Base-by-base conservation (phyloP, 208 protist genomes). In the Strigomonas culicis region DNA sequence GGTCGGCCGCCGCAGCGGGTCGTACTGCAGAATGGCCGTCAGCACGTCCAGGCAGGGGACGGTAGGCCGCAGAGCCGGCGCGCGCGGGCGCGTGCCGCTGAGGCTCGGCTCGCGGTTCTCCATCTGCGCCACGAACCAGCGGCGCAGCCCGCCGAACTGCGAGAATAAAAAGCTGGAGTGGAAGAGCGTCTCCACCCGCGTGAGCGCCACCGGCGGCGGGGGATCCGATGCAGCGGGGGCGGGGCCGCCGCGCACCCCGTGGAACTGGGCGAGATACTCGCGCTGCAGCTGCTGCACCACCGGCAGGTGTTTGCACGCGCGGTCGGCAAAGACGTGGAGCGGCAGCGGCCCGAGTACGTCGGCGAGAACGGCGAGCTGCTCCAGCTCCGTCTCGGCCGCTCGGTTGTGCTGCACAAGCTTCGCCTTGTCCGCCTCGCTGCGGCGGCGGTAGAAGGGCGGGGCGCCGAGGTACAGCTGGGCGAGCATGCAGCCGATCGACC, bases 381-480 rank as follows among this genome's bases (percentile, higher is more conserved):
- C 80, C 32, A 88, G 51, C 60, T 93, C 82, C 41, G 79, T 90
- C 17, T 83, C 81, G 11, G 77, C 70, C 24, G 67, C 72, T 4
- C 68, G 55, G 36, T 75, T 70, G 70, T 62, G 21, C 27, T 70
- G 44, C 30, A 44, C 65, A n/a, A 69, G 53, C 59, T 51, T 63
- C 28, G 41, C 44, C 50, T 43, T 24, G 44, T 70, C 57, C 2
- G 25, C 50, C 13, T 34, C 52, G 27, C n/a, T 59, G 32, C 53
- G 51, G 24, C 64, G 63, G 19, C 76, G 60, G 41, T 94, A 82
- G 51, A 98, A 93, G 2, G 97, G 94, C 17, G 80, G 83, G 36
- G 78, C 72, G 22, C 75, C 77, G 6, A 95, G 79, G 70, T 90
- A 92, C 74, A 99, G 86, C 88, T 99, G 98, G 6, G 97, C 95